Conservation (phyloP, 2,329 filamentous ascomycete genomes). For the Aspergillus pseudotamarii region DNA sequence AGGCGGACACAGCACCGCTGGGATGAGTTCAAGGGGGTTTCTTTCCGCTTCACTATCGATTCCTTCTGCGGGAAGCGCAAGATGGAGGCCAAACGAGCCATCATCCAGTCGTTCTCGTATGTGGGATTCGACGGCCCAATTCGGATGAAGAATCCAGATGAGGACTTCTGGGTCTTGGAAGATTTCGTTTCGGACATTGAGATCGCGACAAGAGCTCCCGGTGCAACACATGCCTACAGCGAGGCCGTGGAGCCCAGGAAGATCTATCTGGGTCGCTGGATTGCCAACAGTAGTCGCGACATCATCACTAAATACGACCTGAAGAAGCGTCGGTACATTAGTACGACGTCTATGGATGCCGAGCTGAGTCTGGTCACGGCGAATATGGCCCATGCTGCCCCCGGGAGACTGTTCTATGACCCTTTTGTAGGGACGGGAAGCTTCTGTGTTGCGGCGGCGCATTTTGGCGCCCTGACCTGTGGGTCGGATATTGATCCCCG, state of each 20-base stretch:
- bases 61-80: conserved; percentile 75
- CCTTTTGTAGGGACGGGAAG: conserved; percentile 95
- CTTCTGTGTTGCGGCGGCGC: conserved; percentile 85
- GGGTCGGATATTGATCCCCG: conserved; percentile 94
- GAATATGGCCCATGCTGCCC: conserved; percentile 80
- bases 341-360: conserved; percentile 95
- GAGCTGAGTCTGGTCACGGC: conserved; percentile 89
- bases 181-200: conserved; percentile 64
- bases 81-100: conserved; percentile 63
- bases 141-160: conserved; percentile 70
- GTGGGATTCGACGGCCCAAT: conserved; percentile 78
- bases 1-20: conserved; percentile 65
- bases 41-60: conserved; percentile 86
- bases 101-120: conserved; percentile 83
- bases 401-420: conserved; percentile 87
- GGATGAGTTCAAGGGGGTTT: conserved; percentile 62
- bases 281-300: conserved; percentile 69
- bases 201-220: conserved; percentile 3
- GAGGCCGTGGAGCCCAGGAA: conserved; percentile 57
- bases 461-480: conserved; percentile 81
- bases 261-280: conserved; percentile 72
- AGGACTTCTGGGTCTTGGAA: conserved; percentile 80
- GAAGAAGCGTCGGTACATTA: conserved; percentile 92
- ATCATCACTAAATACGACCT: conserved; percentile 76
- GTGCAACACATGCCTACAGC: conserved; percentile 21